Conservation (phyloP, 306 rosid genomes). For the Cucumis cinereus region DNA sequence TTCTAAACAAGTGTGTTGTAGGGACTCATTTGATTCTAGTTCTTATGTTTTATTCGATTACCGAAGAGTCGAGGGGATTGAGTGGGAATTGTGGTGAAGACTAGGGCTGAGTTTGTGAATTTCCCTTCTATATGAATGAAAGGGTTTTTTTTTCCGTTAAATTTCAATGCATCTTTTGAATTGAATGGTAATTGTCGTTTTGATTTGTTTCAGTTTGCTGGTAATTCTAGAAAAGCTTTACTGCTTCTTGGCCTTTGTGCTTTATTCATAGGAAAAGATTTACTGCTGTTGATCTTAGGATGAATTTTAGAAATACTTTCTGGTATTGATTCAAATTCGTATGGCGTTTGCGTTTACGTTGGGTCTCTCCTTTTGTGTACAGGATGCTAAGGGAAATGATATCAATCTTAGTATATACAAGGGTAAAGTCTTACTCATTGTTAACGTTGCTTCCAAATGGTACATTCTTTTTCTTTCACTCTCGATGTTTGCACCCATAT, state of each 20-base stretch:
- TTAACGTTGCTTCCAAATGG: constrained; percentile 97
- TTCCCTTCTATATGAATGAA: background rate
- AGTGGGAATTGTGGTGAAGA: background rate
- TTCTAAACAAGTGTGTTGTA: background rate
- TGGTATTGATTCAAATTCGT: background rate
- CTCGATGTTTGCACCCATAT: background rate
- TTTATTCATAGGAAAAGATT: background rate
- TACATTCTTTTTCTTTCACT: constrained; percentile 9
- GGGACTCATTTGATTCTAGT: background rate
- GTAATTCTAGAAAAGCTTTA: background rate
- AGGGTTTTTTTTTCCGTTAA: background rate
- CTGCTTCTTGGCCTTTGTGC: background rate
- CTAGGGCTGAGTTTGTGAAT: background rate
- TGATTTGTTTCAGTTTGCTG: background rate
- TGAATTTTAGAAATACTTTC: background rate
- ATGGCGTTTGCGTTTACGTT: background rate
- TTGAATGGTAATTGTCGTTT: background rate
- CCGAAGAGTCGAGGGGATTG: background rate
- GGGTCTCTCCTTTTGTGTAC: constrained; percentile 5
- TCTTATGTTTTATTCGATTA: background rate
- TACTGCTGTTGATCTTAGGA: background rate
- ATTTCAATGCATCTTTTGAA: background rate
- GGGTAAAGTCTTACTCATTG: constrained; percentile 61
- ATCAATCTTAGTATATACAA: constrained; percentile 43
- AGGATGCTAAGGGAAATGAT: constrained; percentile 67